A percentile compares a stretch with the other conserved stretches of the same genome.
Evolutionary conservation across 108 stramenopile genomes (phyloP).

Genomic region (Pseudonitzschia delicatissima): DNA sequence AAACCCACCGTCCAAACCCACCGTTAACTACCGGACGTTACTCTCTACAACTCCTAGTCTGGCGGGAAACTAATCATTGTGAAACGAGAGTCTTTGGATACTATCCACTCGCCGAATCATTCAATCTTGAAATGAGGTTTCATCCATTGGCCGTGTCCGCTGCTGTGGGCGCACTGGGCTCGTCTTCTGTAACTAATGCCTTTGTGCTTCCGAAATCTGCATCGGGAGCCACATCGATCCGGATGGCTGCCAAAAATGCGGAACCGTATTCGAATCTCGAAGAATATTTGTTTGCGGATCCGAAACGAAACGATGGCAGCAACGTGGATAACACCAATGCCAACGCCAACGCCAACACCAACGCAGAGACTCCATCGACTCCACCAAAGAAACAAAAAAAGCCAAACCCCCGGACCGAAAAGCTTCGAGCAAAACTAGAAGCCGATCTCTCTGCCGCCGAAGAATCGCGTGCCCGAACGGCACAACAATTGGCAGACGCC

Average conservation of each 20-base stretch:
- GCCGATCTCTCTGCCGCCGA: constrained; percentile 6
- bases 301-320: background rate
- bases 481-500: constrained; percentile 11
- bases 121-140: constrained; percentile 6
- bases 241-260: background rate
- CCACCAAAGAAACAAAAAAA: background rate
- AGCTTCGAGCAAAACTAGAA: constrained; percentile 6
- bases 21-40: no score
- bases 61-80: no score
- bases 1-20: no score
- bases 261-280: background rate
- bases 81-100: no score
- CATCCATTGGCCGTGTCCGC: constrained; percentile 10
- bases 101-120: no score
- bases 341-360: background rate
- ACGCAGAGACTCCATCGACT: background rate
- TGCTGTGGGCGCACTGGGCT: constrained; percentile 4
- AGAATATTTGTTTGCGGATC: background rate
- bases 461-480: constrained; percentile 1
- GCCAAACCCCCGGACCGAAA: background rate
- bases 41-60: no score
- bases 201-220: constrained; percentile 6
- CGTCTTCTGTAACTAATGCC: background rate
- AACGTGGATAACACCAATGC: background rate
- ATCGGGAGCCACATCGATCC: background rate